Base-by-base conservation (phyloP, 108 stramenopile genomes). In the Cyclotella cryptica region DNA sequence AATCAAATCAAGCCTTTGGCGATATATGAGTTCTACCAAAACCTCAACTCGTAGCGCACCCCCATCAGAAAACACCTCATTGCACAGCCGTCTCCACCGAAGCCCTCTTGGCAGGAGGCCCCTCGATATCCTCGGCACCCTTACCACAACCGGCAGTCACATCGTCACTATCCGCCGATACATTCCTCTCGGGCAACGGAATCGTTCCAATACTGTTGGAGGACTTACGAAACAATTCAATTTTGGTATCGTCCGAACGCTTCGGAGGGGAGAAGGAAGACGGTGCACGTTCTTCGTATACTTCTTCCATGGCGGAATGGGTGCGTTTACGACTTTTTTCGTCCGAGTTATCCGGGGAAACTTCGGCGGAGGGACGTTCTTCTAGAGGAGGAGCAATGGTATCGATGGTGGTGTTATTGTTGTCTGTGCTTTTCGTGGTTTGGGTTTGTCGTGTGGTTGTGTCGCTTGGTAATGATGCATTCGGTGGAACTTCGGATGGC, bases 141-240 rank as follows among this genome's bases (percentile, higher is more conserved):
- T 51, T 17, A 19, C n/a, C 17, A 8, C 19, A 19, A 51, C 19
- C 49, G 3, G 17, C 49, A 51, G 61, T 40, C n/a, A 62, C 61
- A 62, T 71, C 70, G 10, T 71, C 70, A 43, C 70, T 71, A 21
- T 71, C 70, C 41, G 70, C 70, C 35, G 70, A 71, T 26, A 71
- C 70, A 59, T 71, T 71, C 42, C 70, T 28, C 24, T 71, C 70
- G 14, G 70, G 70, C 5, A 9, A 29, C 0, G 54, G 70, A 44
- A 55, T 57, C 49, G 41, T 22, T 39, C 40, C 27, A 24, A 27
- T 7, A 13, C 8, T 15, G 8, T 55, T 71, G 18, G 30, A 26
- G 13, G 45, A 18, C 19, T 29, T 53, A 2, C 70, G 70, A 22
- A 71, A 71, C 57, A 71, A 24, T 59, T 71, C 55, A 5, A 71